Evolutionary conservation across 1,284 basidiomycete species (phyloP).

Genomic region (Pyrrhoderma noxium): DNA sequence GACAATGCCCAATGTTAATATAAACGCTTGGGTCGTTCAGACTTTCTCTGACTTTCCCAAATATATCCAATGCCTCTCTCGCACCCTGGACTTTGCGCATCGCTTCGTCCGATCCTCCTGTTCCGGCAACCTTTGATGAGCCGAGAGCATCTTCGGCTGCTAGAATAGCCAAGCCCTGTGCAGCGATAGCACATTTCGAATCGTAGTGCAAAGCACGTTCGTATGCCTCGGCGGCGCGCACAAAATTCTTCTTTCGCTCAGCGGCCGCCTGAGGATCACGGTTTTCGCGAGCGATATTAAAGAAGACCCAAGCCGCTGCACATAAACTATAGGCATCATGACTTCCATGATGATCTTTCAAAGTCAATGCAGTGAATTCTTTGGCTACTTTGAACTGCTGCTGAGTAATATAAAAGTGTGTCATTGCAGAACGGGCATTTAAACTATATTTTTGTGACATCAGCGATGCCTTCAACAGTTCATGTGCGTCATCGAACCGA

Average conservation of each 20-base stretch:
- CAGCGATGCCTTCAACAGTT: constrained; percentile 80
- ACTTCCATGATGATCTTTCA: constrained; percentile 72
- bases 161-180: constrained; percentile 87
- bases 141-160: constrained; percentile 85
- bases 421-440: constrained; percentile 49
- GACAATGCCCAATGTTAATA: constrained; percentile 92
- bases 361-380: constrained; percentile 78
- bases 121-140: constrained; percentile 39
- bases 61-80: constrained; percentile 78
- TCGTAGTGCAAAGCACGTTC: constrained; percentile 83
- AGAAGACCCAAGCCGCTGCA: constrained; percentile 80
- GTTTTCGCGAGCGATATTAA: constrained; percentile 77
- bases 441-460: constrained; percentile 62
- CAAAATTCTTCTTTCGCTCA: constrained; percentile 73
- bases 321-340: constrained; percentile 89
- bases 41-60: constrained; percentile 84
- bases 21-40: constrained; percentile 83
- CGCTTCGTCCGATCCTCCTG: constrained; percentile 50
- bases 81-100: constrained; percentile 62
- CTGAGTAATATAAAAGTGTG: constrained; percentile 77
- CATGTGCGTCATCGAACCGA: constrained; percentile 74
- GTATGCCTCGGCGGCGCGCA: constrained; percentile 81
- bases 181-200: constrained; percentile 80
- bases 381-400: constrained; percentile 67
- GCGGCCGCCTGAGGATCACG: constrained; percentile 55